A percentile compares a stretch with the other conserved stretches of the same genome.
These are phyloP conservation scores for Leucosporidium scottii DNA, from an alignment of 768 basidiomycete genomes.

Conservation along the genomic window DNA sequence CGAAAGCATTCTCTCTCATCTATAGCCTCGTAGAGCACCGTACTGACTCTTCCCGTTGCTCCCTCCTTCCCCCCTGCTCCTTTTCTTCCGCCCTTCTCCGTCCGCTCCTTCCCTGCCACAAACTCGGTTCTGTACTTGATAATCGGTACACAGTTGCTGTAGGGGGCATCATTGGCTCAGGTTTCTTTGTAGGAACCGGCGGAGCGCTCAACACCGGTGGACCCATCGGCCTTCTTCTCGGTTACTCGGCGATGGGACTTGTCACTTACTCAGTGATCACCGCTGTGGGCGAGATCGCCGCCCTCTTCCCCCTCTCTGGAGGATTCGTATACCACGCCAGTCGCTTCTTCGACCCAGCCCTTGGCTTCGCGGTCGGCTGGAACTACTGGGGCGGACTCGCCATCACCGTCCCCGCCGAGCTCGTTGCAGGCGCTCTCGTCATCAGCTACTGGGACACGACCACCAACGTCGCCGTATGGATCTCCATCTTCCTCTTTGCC, in stretches of 20 bases:
- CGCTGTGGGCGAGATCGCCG: background rate
- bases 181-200: background rate
- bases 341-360: constrained; percentile 32
- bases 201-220: background rate
- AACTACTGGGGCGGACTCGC: constrained; percentile 41
- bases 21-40: too few relatives aligned
- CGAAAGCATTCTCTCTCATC: too few relatives aligned
- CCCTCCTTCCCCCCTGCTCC: too few relatives aligned
- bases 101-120: background rate
- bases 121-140: too few relatives aligned
- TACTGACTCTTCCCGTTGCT: too few relatives aligned
- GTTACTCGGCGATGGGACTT: background rate
- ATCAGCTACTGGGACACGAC: constrained; percentile 8
- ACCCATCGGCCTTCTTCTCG: background rate
- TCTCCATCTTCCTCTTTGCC: constrained; percentile 11
- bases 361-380: constrained; percentile 29
- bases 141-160: background rate
- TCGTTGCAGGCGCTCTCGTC: constrained; percentile 7
- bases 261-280: background rate
- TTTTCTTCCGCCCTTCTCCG: too few relatives aligned
- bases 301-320: constrained; percentile 31
- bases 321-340: constrained; percentile 28
- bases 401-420: constrained; percentile 34
- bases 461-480: constrained; percentile 13
- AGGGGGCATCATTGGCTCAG: background rate